A percentile compares a stretch with the other conserved stretches of the same genome.
These are phyloP conservation scores for Erigeron canadensis DNA, from an alignment of 129 eudicot genomes.

Conservation along the genomic window DNA sequence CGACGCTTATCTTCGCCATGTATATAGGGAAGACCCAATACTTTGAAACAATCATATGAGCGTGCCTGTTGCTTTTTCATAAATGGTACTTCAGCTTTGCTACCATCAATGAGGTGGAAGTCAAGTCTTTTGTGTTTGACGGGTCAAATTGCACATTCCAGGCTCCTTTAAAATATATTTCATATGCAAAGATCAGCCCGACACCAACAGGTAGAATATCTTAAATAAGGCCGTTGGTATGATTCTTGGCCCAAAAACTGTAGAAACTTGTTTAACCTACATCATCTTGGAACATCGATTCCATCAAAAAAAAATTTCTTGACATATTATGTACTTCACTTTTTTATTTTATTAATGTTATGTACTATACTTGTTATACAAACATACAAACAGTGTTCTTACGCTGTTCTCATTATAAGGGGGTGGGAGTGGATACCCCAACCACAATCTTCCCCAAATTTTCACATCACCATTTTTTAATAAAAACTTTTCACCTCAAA, in stretches of 20 bases:
- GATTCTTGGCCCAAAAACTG: neutral
- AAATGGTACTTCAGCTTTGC: neutral
- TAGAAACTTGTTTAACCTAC: neutral
- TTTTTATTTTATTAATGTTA: too few species aligned
- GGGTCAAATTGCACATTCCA: constrained; percentile 19
- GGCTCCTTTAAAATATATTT: constrained; percentile 34
- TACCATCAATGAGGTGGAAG: constrained; percentile 1
- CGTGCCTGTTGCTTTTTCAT: neutral
- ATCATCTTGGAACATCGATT: neutral
- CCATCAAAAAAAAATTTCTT: neutral
- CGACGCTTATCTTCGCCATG: neutral
- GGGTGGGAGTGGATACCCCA: too few species aligned
- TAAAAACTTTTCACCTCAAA: too few species aligned
- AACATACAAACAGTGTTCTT: too few species aligned
- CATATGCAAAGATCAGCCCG: constrained; percentile 2
- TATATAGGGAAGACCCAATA: neutral
- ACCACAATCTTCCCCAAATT: too few species aligned
- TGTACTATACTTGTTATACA: too few species aligned
- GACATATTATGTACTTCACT: too few species aligned
- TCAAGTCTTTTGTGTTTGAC: neutral
- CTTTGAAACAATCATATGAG: neutral
- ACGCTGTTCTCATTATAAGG: too few species aligned
- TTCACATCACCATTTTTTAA: too few species aligned
- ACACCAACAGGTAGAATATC: neutral
- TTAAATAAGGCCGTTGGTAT: constrained; percentile 6